phyloP scores from a whole-genome alignment of 2,329 filamentous ascomycete species.

The Alternaria arborescens region DNA sequence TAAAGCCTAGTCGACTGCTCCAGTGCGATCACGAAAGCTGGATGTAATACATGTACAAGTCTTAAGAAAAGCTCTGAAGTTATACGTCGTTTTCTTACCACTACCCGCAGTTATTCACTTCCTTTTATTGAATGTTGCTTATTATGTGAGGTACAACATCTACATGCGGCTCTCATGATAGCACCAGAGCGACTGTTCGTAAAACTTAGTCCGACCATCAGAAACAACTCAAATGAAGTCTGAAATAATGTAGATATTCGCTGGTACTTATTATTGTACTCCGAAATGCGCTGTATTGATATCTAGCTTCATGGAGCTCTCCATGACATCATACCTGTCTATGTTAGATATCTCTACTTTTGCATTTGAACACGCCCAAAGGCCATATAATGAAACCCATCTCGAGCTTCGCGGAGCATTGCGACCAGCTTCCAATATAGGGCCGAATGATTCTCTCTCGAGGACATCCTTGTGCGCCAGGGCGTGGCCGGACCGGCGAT shows the following conservation, averaged over 20 bases:
- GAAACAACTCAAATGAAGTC: background rate
- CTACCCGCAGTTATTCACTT: too few relatives aligned
- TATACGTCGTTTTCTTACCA: too few relatives aligned
- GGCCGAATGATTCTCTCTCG: background rate
- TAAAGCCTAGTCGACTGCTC: background rate
- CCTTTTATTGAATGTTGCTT: too few relatives aligned
- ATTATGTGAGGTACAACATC: too few relatives aligned
- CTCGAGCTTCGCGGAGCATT: too few relatives aligned
- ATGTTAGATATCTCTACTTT: background rate
- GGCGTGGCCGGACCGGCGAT: conserved; percentile 11
- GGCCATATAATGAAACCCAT: background rate
- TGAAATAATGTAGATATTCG: background rate
- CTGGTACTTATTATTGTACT: background rate
- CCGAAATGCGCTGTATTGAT: background rate
- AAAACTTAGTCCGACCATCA: background rate
- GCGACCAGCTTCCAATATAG: background rate
- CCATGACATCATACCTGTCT: background rate
- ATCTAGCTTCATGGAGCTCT: background rate
- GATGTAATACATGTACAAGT: too few relatives aligned
- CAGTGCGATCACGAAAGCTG: too few relatives aligned
- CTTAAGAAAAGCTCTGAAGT: too few relatives aligned
- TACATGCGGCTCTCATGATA: too few relatives aligned
- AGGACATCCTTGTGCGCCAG: background rate
- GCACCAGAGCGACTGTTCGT: background rate
- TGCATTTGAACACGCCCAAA: background rate